Base-by-base conservation (phyloP, 1,284 basidiomycete species). In the Ceratobasidium sp. region DNA sequence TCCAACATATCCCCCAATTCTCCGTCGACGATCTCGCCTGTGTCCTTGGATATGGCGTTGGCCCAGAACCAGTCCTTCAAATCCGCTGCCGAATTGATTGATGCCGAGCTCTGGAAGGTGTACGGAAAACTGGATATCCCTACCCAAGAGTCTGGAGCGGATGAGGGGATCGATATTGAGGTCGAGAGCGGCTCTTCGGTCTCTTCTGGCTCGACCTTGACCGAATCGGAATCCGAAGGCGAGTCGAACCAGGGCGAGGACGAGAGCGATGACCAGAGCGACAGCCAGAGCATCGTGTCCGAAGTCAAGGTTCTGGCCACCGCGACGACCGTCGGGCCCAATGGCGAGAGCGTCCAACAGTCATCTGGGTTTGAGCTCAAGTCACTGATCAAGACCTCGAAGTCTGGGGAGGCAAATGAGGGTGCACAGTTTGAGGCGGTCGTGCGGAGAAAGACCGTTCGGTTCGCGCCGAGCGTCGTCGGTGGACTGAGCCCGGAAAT, bases 101-200 rank as follows among this genome's bases (percentile, higher is more conserved):
- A 65, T 52, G 28, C 46, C 2, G 26, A 50, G 61, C 34, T 65
- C 32, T 65, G 43, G 30, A 65, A 65, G 48, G 45, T 65, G 16
- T 50, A 65, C 52, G 46, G 59, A 23, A 46, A 46, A 46, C 43
- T 62, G 14, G 59, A 62, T 39, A 41, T 18, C 39, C 21, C 39
- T 30, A 23, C 59, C 26, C 34, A 46, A 3, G 61, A 50, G 16
- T 18, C 12, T 43, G 61, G 30, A 26, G 46, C 46, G 28, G 53
- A 55, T 16, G 61, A 65, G 30, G 60, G 60, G 36, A 48, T 45
- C n/a, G 61, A 65, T 46, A 46, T 34, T 34, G 61, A 65, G 8
- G 48, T 65, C 48, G 61, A 52, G 28, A 65, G 61, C 26, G 61
- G 61, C 21, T 65, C 61, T 50, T 65, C 61, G 61, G 23, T 45